Conservation (phyloP, 2,329 filamentous ascomycete species). For the Diaporthe destruens region DNA sequence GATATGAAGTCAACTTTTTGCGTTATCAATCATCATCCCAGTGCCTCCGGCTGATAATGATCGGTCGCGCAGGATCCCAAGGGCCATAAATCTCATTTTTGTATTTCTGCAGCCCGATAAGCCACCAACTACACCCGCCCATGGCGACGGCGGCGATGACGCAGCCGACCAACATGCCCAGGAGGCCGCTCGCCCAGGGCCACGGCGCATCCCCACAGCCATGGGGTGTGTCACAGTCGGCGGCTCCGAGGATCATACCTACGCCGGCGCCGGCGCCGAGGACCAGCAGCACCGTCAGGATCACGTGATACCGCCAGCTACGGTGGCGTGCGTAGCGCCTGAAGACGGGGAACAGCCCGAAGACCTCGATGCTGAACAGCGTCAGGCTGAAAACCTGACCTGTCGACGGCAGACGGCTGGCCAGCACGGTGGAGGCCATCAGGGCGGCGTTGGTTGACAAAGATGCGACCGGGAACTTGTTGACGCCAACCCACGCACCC, state of each 20-base stretch:
- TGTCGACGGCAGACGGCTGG: constrained; percentile 87
- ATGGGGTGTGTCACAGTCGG: constrained; percentile 46
- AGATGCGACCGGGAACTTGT: constrained; percentile 74
- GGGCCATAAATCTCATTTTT: constrained; percentile 99
- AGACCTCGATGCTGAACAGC: constrained; percentile 96
- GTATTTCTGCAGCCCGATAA: constrained; percentile 97
- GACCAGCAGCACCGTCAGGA: constrained; percentile 81
- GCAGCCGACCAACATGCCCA: constrained; percentile 83
- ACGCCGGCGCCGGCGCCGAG: constrained; percentile 84
- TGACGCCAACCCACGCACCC: constrained; percentile 67
- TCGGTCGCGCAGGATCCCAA: constrained; percentile 94
- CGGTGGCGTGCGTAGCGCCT: constrained; percentile 86
- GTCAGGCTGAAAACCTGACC: constrained; percentile 96
- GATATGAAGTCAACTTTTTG: not conserved
- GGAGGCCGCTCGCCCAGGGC: constrained; percentile 69
- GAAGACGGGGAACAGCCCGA: constrained; percentile 97
- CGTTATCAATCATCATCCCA: constrained; percentile 75
- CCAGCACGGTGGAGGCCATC: constrained; percentile 95
- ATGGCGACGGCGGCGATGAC: constrained; percentile 82
- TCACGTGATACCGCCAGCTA: constrained; percentile 84
- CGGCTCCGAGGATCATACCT: constrained; percentile 68
- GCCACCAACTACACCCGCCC: constrained; percentile 97
- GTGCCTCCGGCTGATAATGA: constrained; percentile 77
- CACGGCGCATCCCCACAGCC: constrained; percentile 51
- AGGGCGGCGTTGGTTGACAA: constrained; percentile 95